Percentiles rank a stretch among this genome's conserved stretches.
phyloP scores from a whole-genome alignment of 441 rosid species.

The Brassica hybrid region DNA sequence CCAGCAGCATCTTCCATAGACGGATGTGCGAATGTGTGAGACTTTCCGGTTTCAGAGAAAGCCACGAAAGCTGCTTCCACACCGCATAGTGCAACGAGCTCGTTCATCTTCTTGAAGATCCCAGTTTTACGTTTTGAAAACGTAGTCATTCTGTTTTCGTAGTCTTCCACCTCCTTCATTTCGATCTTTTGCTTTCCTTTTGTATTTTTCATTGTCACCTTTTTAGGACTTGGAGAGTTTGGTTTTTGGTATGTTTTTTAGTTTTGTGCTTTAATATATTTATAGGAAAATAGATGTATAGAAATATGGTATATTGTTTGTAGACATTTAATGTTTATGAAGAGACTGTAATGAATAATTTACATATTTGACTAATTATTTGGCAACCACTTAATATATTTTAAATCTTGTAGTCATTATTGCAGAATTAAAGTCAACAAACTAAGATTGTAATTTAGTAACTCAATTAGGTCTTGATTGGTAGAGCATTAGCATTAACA shows the following conservation, averaged over 20 bases:
- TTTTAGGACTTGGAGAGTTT: not conserved
- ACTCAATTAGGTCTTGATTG: no score
- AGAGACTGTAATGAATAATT: not conserved
- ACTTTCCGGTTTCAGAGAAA: constrained; percentile 44
- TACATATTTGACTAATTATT: not conserved
- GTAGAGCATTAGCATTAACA: no score
- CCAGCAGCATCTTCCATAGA: constrained; percentile 28
- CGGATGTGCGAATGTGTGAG: constrained; percentile 48
- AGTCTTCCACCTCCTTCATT: constrained; percentile 42
- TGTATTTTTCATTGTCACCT: constrained; percentile 2
- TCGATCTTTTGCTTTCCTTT: constrained; percentile 49
- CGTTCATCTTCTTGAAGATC: constrained; percentile 46
- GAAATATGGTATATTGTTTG: not conserved
- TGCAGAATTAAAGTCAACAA: no score
- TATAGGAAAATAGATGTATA: not conserved
- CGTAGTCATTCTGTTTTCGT: constrained; percentile 37
- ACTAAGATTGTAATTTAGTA: no score
- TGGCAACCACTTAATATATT: not conserved
- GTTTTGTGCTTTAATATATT: not conserved
- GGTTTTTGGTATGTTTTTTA: not conserved
- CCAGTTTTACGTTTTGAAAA: constrained; percentile 51
- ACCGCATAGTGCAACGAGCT: constrained; percentile 40
- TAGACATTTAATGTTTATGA: not conserved
- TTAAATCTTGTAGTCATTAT: no score
- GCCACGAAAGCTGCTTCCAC: constrained; percentile 37